phyloP scores from a whole-genome alignment of 257 asterid genomes.

The Lantana camara region DNA sequence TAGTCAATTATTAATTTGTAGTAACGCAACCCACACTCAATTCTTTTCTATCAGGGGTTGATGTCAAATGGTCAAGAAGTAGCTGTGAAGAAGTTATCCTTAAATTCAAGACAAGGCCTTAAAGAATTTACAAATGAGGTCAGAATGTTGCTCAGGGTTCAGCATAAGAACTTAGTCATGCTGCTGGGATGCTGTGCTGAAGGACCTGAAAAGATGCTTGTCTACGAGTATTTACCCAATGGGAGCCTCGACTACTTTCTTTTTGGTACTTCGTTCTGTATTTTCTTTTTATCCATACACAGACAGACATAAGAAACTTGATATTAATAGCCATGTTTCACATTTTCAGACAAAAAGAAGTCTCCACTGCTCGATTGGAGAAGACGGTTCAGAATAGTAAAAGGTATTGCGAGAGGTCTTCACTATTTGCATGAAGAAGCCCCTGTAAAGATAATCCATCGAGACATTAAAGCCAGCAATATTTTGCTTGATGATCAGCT shows the following conservation, averaged over 20 bases:
- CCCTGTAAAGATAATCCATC: slow-evolving; percentile 78
- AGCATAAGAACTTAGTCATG: slow-evolving; percentile 74
- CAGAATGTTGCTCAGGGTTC: slow-evolving; percentile 66
- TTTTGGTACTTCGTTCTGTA: slow-evolving; percentile 47
- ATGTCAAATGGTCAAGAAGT: slow-evolving; percentile 79
- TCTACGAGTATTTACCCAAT: slow-evolving; percentile 83
- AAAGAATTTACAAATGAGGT: slow-evolving; percentile 81
- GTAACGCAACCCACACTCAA: not conserved
- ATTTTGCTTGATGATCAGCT: slow-evolving; percentile 75
- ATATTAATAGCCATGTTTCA: slow-evolving; percentile 19
- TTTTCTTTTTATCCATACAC: slow-evolving; percentile 5
- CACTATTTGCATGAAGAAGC: slow-evolving; percentile 89
- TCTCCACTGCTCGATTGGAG: slow-evolving; percentile 63
- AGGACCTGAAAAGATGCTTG: slow-evolving; percentile 90
- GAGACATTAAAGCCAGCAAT: slow-evolving; percentile 92
- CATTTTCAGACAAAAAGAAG: slow-evolving; percentile 59
- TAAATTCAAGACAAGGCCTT: slow-evolving; percentile 69
- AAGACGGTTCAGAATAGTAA: slow-evolving; percentile 52
- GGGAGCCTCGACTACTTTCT: slow-evolving; percentile 84
- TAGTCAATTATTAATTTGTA: not conserved
- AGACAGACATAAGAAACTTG: slow-evolving; percentile 4
- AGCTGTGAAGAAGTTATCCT: slow-evolving; percentile 79
- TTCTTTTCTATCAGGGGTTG: slow-evolving; percentile 52
- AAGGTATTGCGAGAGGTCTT: slow-evolving; percentile 81
- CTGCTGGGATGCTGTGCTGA: slow-evolving; percentile 83